Base-by-base conservation (phyloP, 2,329 filamentous ascomycete genomes). In the Leptographium galeiforme region DNA sequence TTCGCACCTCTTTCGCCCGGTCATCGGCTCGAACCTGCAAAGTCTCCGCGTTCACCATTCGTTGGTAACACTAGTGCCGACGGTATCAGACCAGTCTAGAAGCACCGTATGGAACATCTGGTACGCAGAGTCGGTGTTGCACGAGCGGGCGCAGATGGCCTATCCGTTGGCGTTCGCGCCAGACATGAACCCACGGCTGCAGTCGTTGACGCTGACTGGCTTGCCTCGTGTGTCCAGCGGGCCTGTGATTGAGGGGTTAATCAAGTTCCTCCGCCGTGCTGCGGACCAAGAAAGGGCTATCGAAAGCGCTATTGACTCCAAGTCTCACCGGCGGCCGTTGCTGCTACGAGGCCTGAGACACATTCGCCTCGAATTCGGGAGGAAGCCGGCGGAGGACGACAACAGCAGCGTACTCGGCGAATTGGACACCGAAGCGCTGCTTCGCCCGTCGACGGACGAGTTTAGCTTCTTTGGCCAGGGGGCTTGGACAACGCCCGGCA, bases 1-100 rank as follows among this genome's bases (percentile, higher is more conserved):
- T 6, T 65, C 71, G 0, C 68, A 78, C 58, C 57, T 75, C 10
- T 72, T 79, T 53, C 70, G 78, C 0, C 77, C 78, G 0, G 71
- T 75, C 0, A 65, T 76, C 50, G 77, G 75, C 1, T 72, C 74
- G 1, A 77, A 77, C 57, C 66, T 83, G 6, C 72, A 74, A 36
- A 67, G 66, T 1, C 63, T 83, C 2, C 72, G 74, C 13, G 66
- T 81, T 7, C 80, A 84, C 51, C 80, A 84, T 61, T 82, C 79
- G 0, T 58, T 82, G 2, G 71, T 83, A 7, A 84, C 80, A 0
- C 70, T 72, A 43, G 68, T 78, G 10, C 75, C 74, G 2, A 73
- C 72, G 0, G 57, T 80, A 5, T 56, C 67, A 6, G 63, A 68
- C 8, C 63, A 68, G 1, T 65, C 64, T 11, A 59, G 73, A 5